Evolutionary conservation across 2,329 filamentous ascomycete species (phyloP), one percentile per base, ranked within the genome.

Genomic region (Cercospora janseana): DNA sequence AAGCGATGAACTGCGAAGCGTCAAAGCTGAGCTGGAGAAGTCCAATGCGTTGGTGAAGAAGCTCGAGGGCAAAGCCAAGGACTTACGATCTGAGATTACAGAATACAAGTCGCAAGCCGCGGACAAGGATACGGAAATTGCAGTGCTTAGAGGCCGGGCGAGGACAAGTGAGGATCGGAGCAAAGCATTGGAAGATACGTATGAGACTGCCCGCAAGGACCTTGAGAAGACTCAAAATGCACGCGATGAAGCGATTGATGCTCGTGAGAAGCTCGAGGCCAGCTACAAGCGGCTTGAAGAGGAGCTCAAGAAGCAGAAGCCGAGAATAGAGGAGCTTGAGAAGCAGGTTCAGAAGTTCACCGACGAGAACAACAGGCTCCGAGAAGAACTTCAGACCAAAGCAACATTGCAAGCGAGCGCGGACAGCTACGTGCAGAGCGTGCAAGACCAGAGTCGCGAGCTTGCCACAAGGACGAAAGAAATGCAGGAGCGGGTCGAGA

Each of bases 391-490:
- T 0, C 82, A 91, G 47, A 79, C 95, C 52, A 95, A 93, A 74
- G 80, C 82, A 2, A 87, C 88, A 29, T 89, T 96, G 69, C 91
- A 95, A 63, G 80, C 81, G 46, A 95, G 85, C 59, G 87, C 89
- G 0, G 88, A 97, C 67, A 87, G 85, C 43, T 73, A 96, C 10
- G 83, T 97, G 67, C 85, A 85, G 62, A 95, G 88, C 66, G 93
- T 97, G 88, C 87, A 91, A 54, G 90, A 96, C 62, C 90, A 97
- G 72, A 86, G 86, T 0, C 81, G 87, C 1, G 93, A 98, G 72
- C 80, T 97, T 63, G 84, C 85, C 4, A 86, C 88, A 58, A 93
- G 96, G 71, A 86, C 96, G 70, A 95, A 93, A 69, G 93, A 98
- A 70, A 82, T 87, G 1, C 83, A 87, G 54, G 82, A 85, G 42